phyloP scores from a whole-genome alignment of 2,329 filamentous ascomycete species.

The Verticillium tricorpus region DNA sequence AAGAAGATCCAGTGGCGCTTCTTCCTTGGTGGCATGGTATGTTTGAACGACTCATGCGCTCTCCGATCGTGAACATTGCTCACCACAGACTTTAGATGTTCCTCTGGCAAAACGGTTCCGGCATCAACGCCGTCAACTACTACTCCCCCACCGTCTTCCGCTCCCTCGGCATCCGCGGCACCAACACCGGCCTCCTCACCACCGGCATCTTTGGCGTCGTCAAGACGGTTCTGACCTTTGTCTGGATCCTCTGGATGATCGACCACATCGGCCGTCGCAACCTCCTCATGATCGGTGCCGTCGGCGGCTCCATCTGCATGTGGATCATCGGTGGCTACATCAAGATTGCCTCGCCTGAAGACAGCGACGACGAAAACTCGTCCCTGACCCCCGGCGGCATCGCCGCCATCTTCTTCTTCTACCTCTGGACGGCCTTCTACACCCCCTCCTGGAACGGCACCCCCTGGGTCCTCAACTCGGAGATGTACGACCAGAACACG shows the following conservation, averaged over 20 bases:
- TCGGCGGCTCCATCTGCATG: constrained; percentile 53
- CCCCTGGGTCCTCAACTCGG: constrained; percentile 70
- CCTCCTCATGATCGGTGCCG: constrained; percentile 60
- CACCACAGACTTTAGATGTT: constrained; percentile 45
- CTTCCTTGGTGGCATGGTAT: constrained; percentile 59
- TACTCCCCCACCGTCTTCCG: constrained; percentile 66
- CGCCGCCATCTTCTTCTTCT: constrained; percentile 66
- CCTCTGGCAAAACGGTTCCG: constrained; percentile 69
- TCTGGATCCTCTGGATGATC: constrained; percentile 67
- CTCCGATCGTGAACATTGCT: not conserved
- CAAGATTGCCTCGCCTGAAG: constrained; percentile 31
- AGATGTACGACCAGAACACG: constrained; percentile 44
- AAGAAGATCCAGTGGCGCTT: constrained; percentile 64
- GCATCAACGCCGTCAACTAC: constrained; percentile 78
- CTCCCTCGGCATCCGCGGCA: constrained; percentile 40
- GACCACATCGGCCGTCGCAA: constrained; percentile 52
- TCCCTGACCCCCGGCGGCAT: constrained; percentile 42
- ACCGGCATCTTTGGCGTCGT: constrained; percentile 76
- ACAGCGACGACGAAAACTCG: constrained; percentile 19
- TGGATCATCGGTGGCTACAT: constrained; percentile 57
- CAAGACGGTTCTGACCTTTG: constrained; percentile 62
- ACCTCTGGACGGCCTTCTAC: constrained; percentile 70
- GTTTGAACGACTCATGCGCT: not conserved
- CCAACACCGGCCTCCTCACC: constrained; percentile 45
- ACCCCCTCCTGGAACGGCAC: constrained; percentile 69